Percentiles rank a stretch among this genome's conserved stretches.
phyloP scores from a whole-genome alignment of 2,329 filamentous ascomycete genomes.

The Colletotrichum salicis region DNA sequence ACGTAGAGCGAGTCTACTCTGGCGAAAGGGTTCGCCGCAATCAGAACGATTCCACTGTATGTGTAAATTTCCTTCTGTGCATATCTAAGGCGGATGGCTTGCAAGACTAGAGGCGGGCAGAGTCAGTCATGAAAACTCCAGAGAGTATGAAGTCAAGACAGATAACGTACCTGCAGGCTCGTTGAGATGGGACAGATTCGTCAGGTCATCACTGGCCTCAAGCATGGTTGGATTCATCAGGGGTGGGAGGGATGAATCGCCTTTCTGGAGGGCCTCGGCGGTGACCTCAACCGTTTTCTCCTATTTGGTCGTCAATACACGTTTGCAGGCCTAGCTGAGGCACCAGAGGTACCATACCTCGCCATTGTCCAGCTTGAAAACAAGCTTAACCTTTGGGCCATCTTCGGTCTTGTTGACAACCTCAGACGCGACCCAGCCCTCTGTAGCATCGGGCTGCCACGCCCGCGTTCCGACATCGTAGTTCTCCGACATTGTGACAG shows the following conservation, averaged over 20 bases:
- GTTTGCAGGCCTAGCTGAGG: conserved; percentile 3
- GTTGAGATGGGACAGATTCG: conserved; percentile 96
- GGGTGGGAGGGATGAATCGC: conserved; percentile 83
- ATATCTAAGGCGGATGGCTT: conserved; percentile 97
- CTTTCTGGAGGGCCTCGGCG: conserved; percentile 78
- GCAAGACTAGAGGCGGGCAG: conserved; percentile 73
- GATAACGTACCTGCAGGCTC: conserved; percentile 84
- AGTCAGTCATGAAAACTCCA: conserved; percentile 7
- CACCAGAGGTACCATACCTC: conserved; percentile 68
- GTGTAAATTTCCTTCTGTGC: conserved; percentile 99
- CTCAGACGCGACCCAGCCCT: conserved; percentile 98
- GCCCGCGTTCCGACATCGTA: conserved; percentile 97
- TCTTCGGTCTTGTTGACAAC: conserved; percentile 85
- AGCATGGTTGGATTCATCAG: conserved; percentile 98
- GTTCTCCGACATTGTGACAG: conserved; percentile 81
- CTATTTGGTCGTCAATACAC: conserved; percentile 56
- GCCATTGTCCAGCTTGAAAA: conserved; percentile 92
- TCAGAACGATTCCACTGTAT: conserved; percentile 98
- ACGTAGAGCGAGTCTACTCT: conserved; percentile 98
- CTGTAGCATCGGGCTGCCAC: conserved; percentile 95
- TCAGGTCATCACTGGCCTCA: conserved; percentile 97
- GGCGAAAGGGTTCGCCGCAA: conserved; percentile 98
- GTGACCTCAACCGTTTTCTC: conserved; percentile 83
- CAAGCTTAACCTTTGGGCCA: conserved; percentile 86
- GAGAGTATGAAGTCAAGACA: background rate